Evolutionary conservation across 2,329 filamentous ascomycete genomes (phyloP).

Genomic region (Arthrinium puccinioides): DNA sequence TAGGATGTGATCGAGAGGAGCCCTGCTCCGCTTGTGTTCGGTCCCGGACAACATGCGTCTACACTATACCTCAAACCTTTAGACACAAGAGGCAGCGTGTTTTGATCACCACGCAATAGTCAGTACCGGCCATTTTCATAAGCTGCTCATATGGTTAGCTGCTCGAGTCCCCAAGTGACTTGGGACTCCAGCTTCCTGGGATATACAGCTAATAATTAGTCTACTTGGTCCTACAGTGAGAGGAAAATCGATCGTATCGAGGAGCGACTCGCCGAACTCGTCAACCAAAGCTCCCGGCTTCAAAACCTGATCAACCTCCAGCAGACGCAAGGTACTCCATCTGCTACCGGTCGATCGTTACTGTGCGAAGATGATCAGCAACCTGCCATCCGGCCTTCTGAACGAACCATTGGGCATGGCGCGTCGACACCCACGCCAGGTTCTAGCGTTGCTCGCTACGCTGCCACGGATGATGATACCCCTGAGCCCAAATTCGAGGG

Average conservation of each 20-base stretch:
- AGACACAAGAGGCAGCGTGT: slow-evolving; percentile 4
- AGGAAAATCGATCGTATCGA: slow-evolving; percentile 22
- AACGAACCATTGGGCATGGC: background rate
- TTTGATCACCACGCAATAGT: slow-evolving; percentile 5
- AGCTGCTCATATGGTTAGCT: background rate
- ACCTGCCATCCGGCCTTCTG: slow-evolving; percentile 25
- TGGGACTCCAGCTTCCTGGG: background rate
- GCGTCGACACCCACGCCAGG: background rate
- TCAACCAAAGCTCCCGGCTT: slow-evolving; percentile 21
- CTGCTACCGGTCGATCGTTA: slow-evolving; percentile 1
- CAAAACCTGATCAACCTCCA: slow-evolving; percentile 12
- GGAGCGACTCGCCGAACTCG: slow-evolving; percentile 18
- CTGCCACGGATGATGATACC: background rate
- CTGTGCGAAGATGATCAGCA: slow-evolving; percentile 22
- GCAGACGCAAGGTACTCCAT: slow-evolving; percentile 8
- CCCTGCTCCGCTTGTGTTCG: slow-evolving; percentile 3
- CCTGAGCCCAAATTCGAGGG: slow-evolving; percentile 38
- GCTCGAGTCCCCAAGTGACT: background rate
- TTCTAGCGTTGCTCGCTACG: background rate
- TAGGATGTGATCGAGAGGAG: slow-evolving; percentile 5
- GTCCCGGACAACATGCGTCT: slow-evolving; percentile 2
- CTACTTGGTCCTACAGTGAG: slow-evolving; percentile 2
- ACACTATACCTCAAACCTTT: slow-evolving; percentile 1
- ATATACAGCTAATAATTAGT: background rate
- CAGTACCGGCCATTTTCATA: background rate